phyloP scores from a whole-genome alignment of 192 early-diverging fungal species.

The Lobosporangium transversale region DNA sequence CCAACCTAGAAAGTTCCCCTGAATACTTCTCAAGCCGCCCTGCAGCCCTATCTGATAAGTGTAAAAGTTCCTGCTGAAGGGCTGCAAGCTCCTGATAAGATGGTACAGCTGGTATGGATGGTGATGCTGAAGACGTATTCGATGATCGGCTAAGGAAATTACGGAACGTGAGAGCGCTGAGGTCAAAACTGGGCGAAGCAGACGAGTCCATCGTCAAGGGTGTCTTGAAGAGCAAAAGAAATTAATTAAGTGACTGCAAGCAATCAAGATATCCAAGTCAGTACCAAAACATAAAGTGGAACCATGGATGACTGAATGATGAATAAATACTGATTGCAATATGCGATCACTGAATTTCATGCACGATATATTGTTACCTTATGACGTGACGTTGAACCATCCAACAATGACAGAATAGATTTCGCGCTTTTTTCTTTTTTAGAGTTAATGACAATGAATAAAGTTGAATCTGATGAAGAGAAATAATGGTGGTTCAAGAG shows the following conservation, averaged over 20 bases:
- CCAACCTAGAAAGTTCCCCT: conserved; percentile 25
- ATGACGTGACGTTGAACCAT: not conserved
- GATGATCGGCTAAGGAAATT: conserved; percentile 19
- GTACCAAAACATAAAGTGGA: not conserved
- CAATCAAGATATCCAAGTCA: not conserved
- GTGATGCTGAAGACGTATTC: conserved; percentile 11
- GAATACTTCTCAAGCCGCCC: conserved; percentile 20
- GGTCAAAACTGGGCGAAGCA: conserved; percentile 31
- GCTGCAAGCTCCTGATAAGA: conserved; percentile 25
- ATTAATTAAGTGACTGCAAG: conserved; percentile 10
- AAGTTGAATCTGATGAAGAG: not conserved
- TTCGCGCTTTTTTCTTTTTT: too few relatives aligned
- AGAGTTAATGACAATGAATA: not conserved
- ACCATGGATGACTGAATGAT: not conserved
- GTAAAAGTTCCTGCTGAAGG: conserved; percentile 39
- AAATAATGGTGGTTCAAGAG: too few relatives aligned
- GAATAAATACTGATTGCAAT: too few relatives aligned
- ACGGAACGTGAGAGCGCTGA: conserved; percentile 43
- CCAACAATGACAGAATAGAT: not conserved
- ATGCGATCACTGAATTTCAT: not conserved
- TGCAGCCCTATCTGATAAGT: conserved; percentile 38
- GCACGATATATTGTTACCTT: not conserved
- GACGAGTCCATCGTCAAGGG: conserved; percentile 21
- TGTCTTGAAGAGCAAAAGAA: too few relatives aligned
- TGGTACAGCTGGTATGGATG: conserved; percentile 21